A percentile compares a stretch with the other conserved stretches of the same genome.
Conservation (phyloP, 148 eudicot species). For the Suaeda aralocaspica region DNA sequence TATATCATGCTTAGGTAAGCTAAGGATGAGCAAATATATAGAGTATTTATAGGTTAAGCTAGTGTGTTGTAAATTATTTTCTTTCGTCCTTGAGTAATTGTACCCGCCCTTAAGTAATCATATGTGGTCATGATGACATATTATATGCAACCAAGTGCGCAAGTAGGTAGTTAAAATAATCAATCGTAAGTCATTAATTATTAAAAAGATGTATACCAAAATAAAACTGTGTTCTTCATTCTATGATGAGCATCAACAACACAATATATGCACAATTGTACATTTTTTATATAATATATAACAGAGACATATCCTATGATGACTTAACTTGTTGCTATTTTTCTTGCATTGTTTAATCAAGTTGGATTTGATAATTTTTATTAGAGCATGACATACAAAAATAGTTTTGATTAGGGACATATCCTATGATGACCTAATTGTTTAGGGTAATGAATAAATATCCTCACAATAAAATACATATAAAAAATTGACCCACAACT, state of each 20-base stretch:
- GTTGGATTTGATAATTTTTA: background rate
- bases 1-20: conserved; percentile 38
- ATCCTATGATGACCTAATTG: no score
- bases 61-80: background rate
- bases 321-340: background rate
- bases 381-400: no score
- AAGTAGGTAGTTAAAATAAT: conserved; percentile 10
- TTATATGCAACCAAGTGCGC: background rate
- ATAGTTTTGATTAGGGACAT: no score
- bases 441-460: no score
- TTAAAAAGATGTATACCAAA: no score
- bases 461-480: no score
- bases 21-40: background rate
- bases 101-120: conserved; percentile 8
- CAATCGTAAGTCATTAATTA: no score
- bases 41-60: background rate
- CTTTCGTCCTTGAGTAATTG: conserved; percentile 1
- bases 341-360: background rate
- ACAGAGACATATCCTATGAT: background rate
- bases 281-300: background rate
- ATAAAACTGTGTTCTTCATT: no score
- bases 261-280: background rate
- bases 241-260: no score
- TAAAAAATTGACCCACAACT: no score
- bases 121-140: conserved; percentile 12